Evolutionary conservation across 192 early-diverging fungal genomes (phyloP).

Genomic region (Jimgerdemannia lactiflua): DNA sequence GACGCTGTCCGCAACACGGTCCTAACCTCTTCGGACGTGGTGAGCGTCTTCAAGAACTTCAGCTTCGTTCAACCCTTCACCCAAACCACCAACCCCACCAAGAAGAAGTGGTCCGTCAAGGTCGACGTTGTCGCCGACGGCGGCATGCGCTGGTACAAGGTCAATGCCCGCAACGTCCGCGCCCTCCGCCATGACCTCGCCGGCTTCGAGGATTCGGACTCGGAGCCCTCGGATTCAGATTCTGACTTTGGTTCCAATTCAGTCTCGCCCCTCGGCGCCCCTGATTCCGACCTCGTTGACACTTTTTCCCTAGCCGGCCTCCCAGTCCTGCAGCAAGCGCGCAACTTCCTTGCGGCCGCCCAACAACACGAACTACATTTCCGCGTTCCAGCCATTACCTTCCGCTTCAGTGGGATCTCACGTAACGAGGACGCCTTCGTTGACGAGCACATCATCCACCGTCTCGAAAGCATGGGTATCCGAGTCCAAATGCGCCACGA

Average conservation of each 20-base stretch:
- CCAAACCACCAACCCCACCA: neutral
- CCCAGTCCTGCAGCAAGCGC: constrained; percentile 29
- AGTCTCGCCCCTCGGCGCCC: neutral
- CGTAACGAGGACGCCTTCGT: constrained; percentile 23
- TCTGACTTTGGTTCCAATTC: neutral
- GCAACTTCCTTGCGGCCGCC: constrained; percentile 13
- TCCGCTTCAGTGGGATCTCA: constrained; percentile 27
- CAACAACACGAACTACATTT: constrained; percentile 28
- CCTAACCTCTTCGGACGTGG: neutral
- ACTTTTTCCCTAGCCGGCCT: constrained; percentile 3
- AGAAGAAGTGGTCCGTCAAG: constrained; percentile 29
- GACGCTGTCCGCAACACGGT: constrained; percentile 32
- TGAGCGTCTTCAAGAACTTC: constrained; percentile 11
- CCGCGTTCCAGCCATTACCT: constrained; percentile 23
- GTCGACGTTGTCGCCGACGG: constrained; percentile 45
- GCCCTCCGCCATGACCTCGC: constrained; percentile 45
- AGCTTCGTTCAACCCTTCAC: constrained; percentile 8
- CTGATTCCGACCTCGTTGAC: neutral
- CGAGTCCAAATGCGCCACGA: constrained; percentile 12
- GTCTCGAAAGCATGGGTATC: constrained; percentile 18
- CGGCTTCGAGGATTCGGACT: constrained; percentile 34
- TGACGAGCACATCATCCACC: constrained; percentile 18
- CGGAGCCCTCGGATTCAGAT: constrained; percentile 15
- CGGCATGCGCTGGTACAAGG: constrained; percentile 44
- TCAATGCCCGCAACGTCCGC: constrained; percentile 46